These are phyloP conservation scores for Kockovaella imperatae DNA, from an alignment of 768 basidiomycete genomes.

Conservation along the genomic window DNA sequence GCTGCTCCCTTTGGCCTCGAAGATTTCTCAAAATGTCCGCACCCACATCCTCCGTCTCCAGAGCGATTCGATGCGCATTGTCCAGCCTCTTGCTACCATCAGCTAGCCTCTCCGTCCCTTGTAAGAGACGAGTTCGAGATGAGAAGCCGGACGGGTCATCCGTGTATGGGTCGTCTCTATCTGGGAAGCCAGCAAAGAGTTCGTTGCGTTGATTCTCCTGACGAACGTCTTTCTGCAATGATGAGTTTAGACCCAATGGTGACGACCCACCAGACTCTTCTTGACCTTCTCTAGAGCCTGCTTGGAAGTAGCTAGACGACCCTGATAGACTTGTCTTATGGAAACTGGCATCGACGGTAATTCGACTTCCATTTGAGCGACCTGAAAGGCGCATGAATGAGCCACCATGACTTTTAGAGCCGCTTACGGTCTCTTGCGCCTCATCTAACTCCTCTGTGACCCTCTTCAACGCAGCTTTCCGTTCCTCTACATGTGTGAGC, in stretches of 20 bases:
- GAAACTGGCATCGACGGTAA: constrained; percentile 88
- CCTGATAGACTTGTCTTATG: constrained; percentile 66
- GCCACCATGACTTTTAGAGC: neutral
- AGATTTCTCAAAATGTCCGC: constrained; percentile 83
- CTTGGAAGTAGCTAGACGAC: constrained; percentile 67
- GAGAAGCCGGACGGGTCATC: constrained; percentile 52
- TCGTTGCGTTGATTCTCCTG: constrained; percentile 64
- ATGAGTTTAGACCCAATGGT: neutral
- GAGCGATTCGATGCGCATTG: constrained; percentile 81
- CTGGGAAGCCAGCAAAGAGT: constrained; percentile 53
- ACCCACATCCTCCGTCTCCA: constrained; percentile 94
- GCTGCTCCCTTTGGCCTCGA: constrained; percentile 81
- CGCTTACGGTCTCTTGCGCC: constrained; percentile 85
- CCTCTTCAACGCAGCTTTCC: constrained; percentile 67
- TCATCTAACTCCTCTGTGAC: constrained; percentile 96
- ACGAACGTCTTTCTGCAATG: constrained; percentile 58
- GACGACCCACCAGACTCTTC: constrained; percentile 52
- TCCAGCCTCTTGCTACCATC: constrained; percentile 73
- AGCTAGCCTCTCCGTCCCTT: constrained; percentile 68
- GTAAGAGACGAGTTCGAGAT: constrained; percentile 61
- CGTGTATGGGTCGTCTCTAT: constrained; percentile 59
- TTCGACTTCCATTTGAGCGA: constrained; percentile 99
- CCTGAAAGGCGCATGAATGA: constrained; percentile 49
- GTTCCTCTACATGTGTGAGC: constrained; percentile 55
- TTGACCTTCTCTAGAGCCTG: constrained; percentile 68